Conservation (phyloP, 2,329 filamentous ascomycete genomes). For the Alternaria sp. region DNA sequence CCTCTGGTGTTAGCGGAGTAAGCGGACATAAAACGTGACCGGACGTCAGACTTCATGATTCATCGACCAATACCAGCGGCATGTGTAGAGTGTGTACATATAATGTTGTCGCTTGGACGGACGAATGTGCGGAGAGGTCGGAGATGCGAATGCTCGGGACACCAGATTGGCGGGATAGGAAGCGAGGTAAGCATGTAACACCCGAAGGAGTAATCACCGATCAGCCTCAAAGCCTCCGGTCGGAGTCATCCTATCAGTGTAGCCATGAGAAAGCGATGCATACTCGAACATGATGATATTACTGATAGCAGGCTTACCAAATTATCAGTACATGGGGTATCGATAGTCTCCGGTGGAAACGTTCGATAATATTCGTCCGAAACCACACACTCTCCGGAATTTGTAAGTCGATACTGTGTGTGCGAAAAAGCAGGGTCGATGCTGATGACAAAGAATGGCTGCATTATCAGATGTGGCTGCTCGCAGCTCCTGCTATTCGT, state of each 20-base stretch:
- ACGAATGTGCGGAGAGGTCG: background rate
- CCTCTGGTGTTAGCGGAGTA: constrained; percentile 2
- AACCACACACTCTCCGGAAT: background rate
- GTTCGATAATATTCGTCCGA: background rate
- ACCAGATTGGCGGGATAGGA: background rate
- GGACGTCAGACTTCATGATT: background rate
- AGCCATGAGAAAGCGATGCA: background rate
- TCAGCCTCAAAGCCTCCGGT: background rate
- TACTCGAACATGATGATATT: background rate
- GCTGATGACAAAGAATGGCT: background rate
- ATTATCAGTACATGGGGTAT: background rate
- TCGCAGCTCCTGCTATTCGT: background rate
- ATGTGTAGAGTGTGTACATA: background rate
- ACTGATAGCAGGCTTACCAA: background rate
- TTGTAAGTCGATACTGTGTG: background rate
- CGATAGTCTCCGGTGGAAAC: background rate
- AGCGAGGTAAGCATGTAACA: background rate
- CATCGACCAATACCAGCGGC: background rate
- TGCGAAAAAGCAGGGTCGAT: background rate
- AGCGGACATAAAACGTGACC: constrained; percentile 8
- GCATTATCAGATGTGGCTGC: background rate
- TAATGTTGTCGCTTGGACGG: background rate
- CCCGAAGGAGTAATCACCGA: background rate
- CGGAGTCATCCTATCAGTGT: background rate
- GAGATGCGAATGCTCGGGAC: background rate